Percentiles rank a stretch among this genome's conserved stretches.
Conservation (phyloP, 163 green algal genomes). For the Trebouxia gelatinosa region DNA sequence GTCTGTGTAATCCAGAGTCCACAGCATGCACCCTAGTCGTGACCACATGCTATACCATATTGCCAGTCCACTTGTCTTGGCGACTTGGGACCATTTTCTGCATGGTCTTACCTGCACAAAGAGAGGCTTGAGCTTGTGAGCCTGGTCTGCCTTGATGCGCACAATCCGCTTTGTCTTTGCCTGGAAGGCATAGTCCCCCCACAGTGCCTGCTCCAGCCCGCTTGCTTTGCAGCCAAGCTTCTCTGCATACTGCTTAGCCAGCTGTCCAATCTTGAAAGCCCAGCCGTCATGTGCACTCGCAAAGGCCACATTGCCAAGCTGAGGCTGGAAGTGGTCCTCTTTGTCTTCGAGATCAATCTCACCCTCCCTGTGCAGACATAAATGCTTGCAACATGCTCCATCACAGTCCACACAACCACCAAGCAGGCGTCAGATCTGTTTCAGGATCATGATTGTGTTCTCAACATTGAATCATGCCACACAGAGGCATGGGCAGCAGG, state of each 20-base stretch:
- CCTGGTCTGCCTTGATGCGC: slow-evolving; percentile 47
- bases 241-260: slow-evolving; percentile 86
- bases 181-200: slow-evolving; percentile 87
- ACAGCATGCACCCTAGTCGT: too few relatives aligned
- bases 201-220: slow-evolving; percentile 68
- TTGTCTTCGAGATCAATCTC: slow-evolving; percentile 56
- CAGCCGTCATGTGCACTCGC: slow-evolving; percentile 91
- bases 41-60: too few relatives aligned
- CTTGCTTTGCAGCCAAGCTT: slow-evolving; percentile 74
- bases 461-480: too few relatives aligned
- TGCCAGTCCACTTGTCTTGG: too few relatives aligned
- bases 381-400: too few relatives aligned
- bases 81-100: too few relatives aligned
- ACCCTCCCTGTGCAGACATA: slow-evolving; percentile 30
- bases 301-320: slow-evolving; percentile 94
- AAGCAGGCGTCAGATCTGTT: too few relatives aligned
- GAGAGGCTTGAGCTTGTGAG: slow-evolving; percentile 68
- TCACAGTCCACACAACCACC: background rate
- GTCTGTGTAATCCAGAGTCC: too few relatives aligned
- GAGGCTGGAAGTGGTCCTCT: slow-evolving; percentile 55
- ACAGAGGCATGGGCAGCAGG: too few relatives aligned
- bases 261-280: slow-evolving; percentile 88
- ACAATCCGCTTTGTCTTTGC: slow-evolving; percentile 92
- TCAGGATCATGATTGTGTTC: too few relatives aligned
- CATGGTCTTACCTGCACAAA: slow-evolving; percentile 68